Conservation (phyloP, 1,284 basidiomycete species). For the Cutaneotrichosporon daszewskae region DNA sequence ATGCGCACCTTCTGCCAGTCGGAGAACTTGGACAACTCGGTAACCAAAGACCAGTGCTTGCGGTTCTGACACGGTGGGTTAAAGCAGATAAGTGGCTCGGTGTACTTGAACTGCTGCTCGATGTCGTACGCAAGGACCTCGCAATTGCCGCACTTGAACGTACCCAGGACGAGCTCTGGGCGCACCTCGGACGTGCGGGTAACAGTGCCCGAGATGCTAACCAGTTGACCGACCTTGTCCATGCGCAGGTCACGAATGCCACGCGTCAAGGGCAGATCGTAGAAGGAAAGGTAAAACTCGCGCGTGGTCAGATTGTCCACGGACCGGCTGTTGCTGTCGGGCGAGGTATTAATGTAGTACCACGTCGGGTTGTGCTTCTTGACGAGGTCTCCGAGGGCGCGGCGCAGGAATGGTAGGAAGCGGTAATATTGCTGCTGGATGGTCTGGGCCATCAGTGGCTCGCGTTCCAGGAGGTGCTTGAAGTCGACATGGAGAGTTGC, state of each 20-base stretch:
- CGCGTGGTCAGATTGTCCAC: conserved; percentile 80
- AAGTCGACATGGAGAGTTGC: conserved; percentile 97
- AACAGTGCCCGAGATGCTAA: conserved; percentile 93
- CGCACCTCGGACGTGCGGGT: conserved; percentile 96
- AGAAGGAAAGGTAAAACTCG: conserved; percentile 93
- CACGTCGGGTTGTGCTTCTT: conserved; percentile 85
- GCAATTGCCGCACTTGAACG: conserved; percentile 88
- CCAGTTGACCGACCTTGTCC: conserved; percentile 84
- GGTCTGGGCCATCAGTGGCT: conserved; percentile 82
- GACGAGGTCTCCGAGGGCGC: conserved; percentile 84
- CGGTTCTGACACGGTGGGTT: conserved; percentile 92
- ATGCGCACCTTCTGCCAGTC: conserved; percentile 99
- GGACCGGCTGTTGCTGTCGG: conserved; percentile 57
- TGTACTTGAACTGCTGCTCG: conserved; percentile 99
- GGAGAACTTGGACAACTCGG: conserved; percentile 93
- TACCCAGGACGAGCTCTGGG: conserved; percentile 88
- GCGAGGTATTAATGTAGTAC: conserved; percentile 71
- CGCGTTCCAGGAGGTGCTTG: conserved; percentile 77
- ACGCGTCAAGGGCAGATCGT: conserved; percentile 86
- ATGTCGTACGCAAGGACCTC: conserved; percentile 83
- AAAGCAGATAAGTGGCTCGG: conserved; percentile 92
- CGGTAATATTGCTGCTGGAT: conserved; percentile 94
- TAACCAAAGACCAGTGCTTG: conserved; percentile 84
- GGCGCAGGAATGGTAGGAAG: conserved; percentile 87
- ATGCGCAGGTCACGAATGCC: conserved; percentile 94